Evolutionary conservation across 2,329 filamentous ascomycete genomes (phyloP), one percentile per base, ranked within the genome.

Genomic region (Myriosclerotinia scirpicola): DNA sequence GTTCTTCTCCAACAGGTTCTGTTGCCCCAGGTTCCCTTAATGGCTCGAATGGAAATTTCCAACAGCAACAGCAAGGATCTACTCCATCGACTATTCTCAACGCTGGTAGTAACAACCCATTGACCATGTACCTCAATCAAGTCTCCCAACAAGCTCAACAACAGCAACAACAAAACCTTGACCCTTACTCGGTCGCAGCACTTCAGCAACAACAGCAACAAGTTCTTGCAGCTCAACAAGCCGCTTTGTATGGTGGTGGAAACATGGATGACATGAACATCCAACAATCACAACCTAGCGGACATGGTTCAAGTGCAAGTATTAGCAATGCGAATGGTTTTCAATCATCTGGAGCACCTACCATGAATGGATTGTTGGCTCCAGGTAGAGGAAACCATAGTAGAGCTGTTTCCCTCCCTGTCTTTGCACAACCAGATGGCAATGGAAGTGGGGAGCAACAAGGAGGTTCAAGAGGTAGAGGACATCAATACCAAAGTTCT

Each of bases 41-140:
- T 67, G 73, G 82, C 17, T 71, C 75, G 22, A 77, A 83, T 65
- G 54, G 17, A 44, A 65, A 65, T 40, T 65, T 44, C 26, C 64
- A 64, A 40, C 58, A 59, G 26, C 55, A 59, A 26, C 54, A 55
- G 11, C 55, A 58, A 20, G 74, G 71, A 11, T 89, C 75, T 79
- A 89, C 87, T 34, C 86, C 90, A 0, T 89, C 90, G 2, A 85
- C 87, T 26, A 86, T 96, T 67, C 87, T 97, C 78, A 95, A 93
- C 77, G 87, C 87, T 62, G 90, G 87, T 64, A 83, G 83, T 75
- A 94, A 87, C 81, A 97, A 97, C 78, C 94, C 94, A 0, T 79
- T 98, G 77, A 97, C 93, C 34, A 88, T 97, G 87, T 98, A 97
- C 77, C 84, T 97, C 67, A 94, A 89, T 78, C 92, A 96, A 75